Evolutionary conservation across 2,329 filamentous ascomycete species (phyloP).

Genomic region (Pseudogymnoascus sp.): DNA sequence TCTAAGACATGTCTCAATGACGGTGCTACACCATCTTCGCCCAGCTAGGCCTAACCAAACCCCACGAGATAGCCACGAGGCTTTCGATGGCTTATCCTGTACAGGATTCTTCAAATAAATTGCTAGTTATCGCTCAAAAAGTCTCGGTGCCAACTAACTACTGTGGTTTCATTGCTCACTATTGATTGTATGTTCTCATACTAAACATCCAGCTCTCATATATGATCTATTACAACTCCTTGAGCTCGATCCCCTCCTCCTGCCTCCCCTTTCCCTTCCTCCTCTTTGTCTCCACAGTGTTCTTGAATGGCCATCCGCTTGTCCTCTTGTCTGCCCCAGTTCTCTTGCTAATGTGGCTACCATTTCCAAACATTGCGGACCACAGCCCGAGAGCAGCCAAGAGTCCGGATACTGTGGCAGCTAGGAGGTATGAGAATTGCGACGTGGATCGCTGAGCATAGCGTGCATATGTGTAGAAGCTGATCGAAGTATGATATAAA

Average conservation of each 20-base stretch:
- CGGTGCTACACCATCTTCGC: not conserved
- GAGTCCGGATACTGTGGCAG: conserved; percentile 40
- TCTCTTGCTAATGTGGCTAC: conserved; percentile 51
- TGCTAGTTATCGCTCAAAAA: not conserved
- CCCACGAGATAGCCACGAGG: not conserved
- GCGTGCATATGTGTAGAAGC: conserved; percentile 53
- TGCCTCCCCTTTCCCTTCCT: conserved; percentile 8
- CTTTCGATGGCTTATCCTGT: not conserved
- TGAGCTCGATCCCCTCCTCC: not conserved
- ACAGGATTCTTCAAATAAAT: not conserved
- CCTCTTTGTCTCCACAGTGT: conserved; percentile 38
- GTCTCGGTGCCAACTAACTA: not conserved
- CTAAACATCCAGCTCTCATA: not conserved
- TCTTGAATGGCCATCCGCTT: conserved; percentile 58
- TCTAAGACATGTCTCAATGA: not conserved
- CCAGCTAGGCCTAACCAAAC: not conserved
- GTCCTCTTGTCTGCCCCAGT: conserved; percentile 62
- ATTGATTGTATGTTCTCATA: not conserved
- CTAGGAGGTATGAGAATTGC: conserved; percentile 45
- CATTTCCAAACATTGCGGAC: conserved; percentile 43
- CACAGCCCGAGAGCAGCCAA: conserved; percentile 53
- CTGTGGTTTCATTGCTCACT: not conserved
- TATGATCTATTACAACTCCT: not conserved
- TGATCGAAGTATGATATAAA: conserved; percentile 48
- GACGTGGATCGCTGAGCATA: conserved; percentile 40